Evolutionary conservation across 208 protist genomes (phyloP), one percentile per base, ranked within the genome.

Genomic region (Trypanosoma congolense): DNA sequence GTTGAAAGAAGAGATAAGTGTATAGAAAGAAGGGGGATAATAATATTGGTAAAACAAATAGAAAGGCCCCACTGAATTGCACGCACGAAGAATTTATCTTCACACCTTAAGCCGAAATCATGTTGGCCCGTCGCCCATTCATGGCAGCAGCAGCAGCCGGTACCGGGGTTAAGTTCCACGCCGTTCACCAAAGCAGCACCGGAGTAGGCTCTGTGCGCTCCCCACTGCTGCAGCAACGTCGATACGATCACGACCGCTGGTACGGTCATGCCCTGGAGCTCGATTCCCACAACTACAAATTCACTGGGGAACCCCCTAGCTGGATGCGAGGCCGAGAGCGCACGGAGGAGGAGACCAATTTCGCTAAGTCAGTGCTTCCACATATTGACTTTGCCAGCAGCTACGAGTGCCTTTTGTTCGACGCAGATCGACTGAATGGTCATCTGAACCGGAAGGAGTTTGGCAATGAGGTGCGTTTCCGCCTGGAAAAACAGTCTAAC

Each of bases 391-490:
- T 92, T 65, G 78, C 72, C 35, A 82, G 65, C 53, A 87, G 74
- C 63, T 92, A 89, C 65, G 81, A 89, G 67, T 89, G 78, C 69
- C 56, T 92, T 12, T 44, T 89, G 51, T 92, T 88, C 50, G 84
- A 92, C 52, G 84, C 84, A 12, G 84, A 92, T 67, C 80, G 84
- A 29, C 70, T 92, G 25, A 85, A 92, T 70, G 58, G 62, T 1
- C 29, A 68, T 49, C 70, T 92, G 33, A 89, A 89, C 70, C 84
- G 84, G 53, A 92, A 92, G 65, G 84, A 92, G 70, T 92, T 92
- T 64, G 84, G 80, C 41, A 92, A 92, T 54, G 84, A 92, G 70
- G 76, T 88, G 55, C 76, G 69, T 54, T 83, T 75, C 59, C 84
- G 84, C 28, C 69, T 92, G 21, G 84, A 92, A 69, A 92, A 92